Percentiles rank a stretch among this genome's conserved stretches.
phyloP scores from a whole-genome alignment of 2,329 filamentous ascomycete species.

The Thelonectria olida region DNA sequence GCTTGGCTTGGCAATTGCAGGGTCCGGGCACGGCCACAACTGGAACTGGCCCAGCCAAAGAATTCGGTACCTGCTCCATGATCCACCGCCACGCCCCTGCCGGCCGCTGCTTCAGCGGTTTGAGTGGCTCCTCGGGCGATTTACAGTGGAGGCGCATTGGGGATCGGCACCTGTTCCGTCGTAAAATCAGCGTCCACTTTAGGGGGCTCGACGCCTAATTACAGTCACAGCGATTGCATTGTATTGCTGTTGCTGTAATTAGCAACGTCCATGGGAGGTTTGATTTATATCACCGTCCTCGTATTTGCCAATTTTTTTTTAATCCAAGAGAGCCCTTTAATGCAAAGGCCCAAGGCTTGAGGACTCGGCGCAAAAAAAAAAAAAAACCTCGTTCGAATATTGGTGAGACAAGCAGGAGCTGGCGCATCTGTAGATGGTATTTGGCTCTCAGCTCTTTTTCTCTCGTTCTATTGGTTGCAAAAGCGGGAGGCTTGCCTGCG shows the following conservation, averaged over 20 bases:
- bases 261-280: too few relatives aligned
- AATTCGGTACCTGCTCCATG: slow-evolving; percentile 14
- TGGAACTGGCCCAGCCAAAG: slow-evolving; percentile 16
- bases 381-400: too few relatives aligned
- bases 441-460: neutral
- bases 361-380: neutral
- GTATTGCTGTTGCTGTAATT: neutral
- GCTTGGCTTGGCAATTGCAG: slow-evolving; percentile 23
- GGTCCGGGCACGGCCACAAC: slow-evolving; percentile 17
- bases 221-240: neutral
- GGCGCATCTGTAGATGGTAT: neutral
- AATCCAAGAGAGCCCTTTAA: neutral
- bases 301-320: neutral
- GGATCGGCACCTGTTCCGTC: slow-evolving; percentile 13
- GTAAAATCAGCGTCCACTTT: slow-evolving; percentile 17
- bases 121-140: slow-evolving; percentile 14
- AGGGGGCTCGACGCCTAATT: slow-evolving; percentile 16
- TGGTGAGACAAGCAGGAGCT: too few relatives aligned
- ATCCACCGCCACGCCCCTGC: slow-evolving; percentile 7
- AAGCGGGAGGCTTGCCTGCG: neutral
- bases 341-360: neutral
- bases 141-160: slow-evolving; percentile 18
- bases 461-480: neutral
- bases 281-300: neutral
- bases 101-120: slow-evolving; percentile 9